Conservation (phyloP, 441 rosid species). For the Codiaeum variegatum region DNA sequence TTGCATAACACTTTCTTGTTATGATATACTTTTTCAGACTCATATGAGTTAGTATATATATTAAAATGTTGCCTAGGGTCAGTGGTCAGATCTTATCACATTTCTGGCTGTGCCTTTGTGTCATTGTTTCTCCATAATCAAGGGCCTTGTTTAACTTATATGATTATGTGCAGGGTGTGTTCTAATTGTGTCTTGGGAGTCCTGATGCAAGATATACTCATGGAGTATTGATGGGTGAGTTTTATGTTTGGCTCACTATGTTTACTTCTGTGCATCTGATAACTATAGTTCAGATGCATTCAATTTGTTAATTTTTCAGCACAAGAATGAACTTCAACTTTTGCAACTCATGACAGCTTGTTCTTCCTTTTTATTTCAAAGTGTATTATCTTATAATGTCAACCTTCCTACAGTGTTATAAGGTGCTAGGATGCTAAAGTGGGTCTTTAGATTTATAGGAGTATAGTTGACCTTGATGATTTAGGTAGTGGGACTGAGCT, state of each 20-base stretch:
- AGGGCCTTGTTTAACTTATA: constrained; percentile 3
- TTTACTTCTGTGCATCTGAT: too few relatives aligned
- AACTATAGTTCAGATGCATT: constrained; percentile 10
- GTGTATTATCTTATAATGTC: constrained; percentile 13
- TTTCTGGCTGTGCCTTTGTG: constrained; percentile 14
- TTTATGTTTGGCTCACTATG: too few relatives aligned
- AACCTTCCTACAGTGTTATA: constrained; percentile 51
- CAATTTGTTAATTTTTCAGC: background rate
- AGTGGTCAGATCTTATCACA: constrained; percentile 71
- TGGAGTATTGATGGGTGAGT: too few relatives aligned
- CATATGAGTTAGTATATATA: constrained; percentile 52
- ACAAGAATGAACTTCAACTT: background rate
- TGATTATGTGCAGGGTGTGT: too few relatives aligned
- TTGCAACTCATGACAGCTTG: background rate
- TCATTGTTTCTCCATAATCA: constrained; percentile 24
- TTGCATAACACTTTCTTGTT: constrained; percentile 67
- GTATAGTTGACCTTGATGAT: constrained; percentile 86
- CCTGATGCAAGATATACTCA: too few relatives aligned
- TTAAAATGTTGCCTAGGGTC: constrained; percentile 84
- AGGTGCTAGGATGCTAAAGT: constrained; percentile 87
- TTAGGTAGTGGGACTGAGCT: constrained; percentile 64
- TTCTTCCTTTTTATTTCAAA: background rate
- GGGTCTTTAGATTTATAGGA: constrained; percentile 73
- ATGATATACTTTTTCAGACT: constrained; percentile 63
- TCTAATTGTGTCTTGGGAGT: too few relatives aligned